phyloP scores from a whole-genome alignment of 352 stramenopile genomes.

The Phytophthora quininea region DNA sequence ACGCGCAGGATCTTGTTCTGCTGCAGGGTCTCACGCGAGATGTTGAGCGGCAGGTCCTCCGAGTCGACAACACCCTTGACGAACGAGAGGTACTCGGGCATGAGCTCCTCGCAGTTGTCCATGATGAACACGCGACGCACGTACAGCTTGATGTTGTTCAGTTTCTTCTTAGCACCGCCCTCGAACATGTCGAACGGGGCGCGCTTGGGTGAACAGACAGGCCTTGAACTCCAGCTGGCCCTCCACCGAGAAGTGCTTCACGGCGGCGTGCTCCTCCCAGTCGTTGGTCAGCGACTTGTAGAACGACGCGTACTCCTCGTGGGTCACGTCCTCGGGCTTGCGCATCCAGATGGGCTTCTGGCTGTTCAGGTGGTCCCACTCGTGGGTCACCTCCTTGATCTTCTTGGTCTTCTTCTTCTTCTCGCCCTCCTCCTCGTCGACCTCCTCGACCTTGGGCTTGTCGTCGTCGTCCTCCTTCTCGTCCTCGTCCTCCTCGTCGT shows the following conservation, averaged over 20 bases:
- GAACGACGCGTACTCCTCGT: conserved; percentile 99
- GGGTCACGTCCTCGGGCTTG: conserved; percentile 98
- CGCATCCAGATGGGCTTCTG: conserved; percentile 99
- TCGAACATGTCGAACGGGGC: conserved; percentile 99
- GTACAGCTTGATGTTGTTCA: conserved; percentile 99
- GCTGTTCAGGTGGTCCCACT: conserved; percentile 99
- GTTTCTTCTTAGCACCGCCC: conserved; percentile 98
- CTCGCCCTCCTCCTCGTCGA: conserved; percentile 95
- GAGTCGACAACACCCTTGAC: conserved; percentile 99
- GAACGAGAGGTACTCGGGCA: conserved; percentile 99
- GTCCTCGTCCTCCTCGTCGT: conserved; percentile 99
- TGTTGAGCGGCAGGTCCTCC: conserved; percentile 99
- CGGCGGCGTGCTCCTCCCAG: conserved; percentile 97
- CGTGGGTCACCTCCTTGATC: conserved; percentile 98
- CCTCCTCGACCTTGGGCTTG: conserved; percentile 98
- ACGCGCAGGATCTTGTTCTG: conserved; percentile 99
- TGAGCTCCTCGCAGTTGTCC: conserved; percentile 99
- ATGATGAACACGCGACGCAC: conserved; percentile 99
- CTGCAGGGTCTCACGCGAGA: conserved; percentile 99
- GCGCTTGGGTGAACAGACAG: conserved; percentile 98
- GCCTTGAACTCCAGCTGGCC: conserved; percentile 99
- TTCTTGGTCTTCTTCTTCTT: conserved; percentile 99
- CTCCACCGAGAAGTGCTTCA: conserved; percentile 99
- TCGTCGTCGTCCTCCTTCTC: conserved; percentile 94
- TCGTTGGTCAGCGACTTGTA: conserved; percentile 99